A percentile compares a stretch with the other conserved stretches of the same genome.
These are phyloP conservation scores for Dinochytrium kinnereticum DNA, from an alignment of 371 early-diverging fungal species.

Conservation along the genomic window DNA sequence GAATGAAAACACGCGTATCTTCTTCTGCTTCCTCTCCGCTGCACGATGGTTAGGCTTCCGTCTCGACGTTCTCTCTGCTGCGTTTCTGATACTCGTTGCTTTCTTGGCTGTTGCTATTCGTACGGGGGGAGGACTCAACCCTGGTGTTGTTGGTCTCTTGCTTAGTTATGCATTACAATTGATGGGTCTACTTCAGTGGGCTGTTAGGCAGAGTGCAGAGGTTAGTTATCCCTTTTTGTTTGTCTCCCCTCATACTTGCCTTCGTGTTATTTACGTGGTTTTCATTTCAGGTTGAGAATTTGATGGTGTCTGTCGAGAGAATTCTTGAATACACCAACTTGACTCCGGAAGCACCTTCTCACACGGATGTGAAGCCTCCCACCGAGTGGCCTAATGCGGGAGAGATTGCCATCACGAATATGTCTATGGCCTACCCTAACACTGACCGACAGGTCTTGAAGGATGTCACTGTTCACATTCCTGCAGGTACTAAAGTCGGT, in stretches of 20 bases:
- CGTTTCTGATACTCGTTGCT: slow-evolving; percentile 36
- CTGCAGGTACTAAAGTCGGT: slow-evolving; percentile 44
- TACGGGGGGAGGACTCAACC: slow-evolving; percentile 25
- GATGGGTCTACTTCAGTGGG: slow-evolving; percentile 50
- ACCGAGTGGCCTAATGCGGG: slow-evolving; percentile 51
- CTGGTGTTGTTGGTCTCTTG: slow-evolving; percentile 45
- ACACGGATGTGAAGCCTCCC: slow-evolving; percentile 31
- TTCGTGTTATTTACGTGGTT: neutral
- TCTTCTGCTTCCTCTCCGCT: slow-evolving; percentile 41
- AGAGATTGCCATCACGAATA: slow-evolving; percentile 35
- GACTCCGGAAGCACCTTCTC: slow-evolving; percentile 39
- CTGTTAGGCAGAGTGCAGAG: slow-evolving; percentile 47
- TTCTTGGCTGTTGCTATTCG: slow-evolving; percentile 40
- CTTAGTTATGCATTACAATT: slow-evolving; percentile 47
- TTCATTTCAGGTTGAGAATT: slow-evolving; percentile 38
- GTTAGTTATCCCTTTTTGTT: slow-evolving; percentile 16
- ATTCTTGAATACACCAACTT: slow-evolving; percentile 52
- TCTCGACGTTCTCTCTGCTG: slow-evolving; percentile 40
- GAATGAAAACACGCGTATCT: slow-evolving; percentile 53
- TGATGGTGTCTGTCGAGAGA: slow-evolving; percentile 51
- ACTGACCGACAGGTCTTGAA: slow-evolving; percentile 32
- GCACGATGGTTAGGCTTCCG: slow-evolving; percentile 55
- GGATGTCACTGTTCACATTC: slow-evolving; percentile 42
- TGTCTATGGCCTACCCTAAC: slow-evolving; percentile 47
- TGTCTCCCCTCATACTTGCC: neutral